phyloP scores from a whole-genome alignment of 345 rosid species.

The Corchorus olitorius region DNA sequence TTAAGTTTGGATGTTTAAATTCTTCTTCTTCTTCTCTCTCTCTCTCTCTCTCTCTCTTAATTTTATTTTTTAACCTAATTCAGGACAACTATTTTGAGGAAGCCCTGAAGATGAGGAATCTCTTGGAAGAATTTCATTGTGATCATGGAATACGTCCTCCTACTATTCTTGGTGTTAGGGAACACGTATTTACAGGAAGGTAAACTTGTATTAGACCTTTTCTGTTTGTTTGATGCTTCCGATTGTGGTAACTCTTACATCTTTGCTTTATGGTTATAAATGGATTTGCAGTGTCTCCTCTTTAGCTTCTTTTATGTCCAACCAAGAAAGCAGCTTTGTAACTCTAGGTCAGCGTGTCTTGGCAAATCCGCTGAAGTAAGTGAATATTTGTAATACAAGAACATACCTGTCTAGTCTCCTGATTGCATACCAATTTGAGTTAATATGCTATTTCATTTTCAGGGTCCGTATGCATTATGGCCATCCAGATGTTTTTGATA shows the following conservation, averaged over 20 bases:
- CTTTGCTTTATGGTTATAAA: constrained; percentile 18
- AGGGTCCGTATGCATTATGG: constrained; percentile 99
- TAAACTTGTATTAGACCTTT: constrained; percentile 23
- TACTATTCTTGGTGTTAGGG: constrained; percentile 98
- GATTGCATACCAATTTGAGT: constrained; percentile 12
- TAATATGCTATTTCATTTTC: constrained; percentile 18
- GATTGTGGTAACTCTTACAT: neutral
- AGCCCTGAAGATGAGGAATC: constrained; percentile 97
- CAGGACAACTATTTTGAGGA: constrained; percentile 99
- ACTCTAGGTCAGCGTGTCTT: constrained; percentile 95
- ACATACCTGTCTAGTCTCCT: constrained; percentile 13
- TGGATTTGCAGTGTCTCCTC: constrained; percentile 88
- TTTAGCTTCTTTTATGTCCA: constrained; percentile 93
- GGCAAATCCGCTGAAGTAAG: constrained; percentile 96
- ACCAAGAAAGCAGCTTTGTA: constrained; percentile 94
- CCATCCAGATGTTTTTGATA: constrained; percentile 97
- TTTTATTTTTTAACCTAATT: constrained; percentile 1
- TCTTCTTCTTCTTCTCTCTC: too few relatives aligned
- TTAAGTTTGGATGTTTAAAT: neutral
- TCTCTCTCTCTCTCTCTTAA: too few relatives aligned
- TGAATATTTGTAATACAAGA: constrained; percentile 10
- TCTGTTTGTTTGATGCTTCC: constrained; percentile 5
- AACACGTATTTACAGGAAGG: constrained; percentile 98
- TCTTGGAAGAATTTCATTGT: constrained; percentile 80
- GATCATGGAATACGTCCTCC: constrained; percentile 91